Evolutionary conservation across 2,329 filamentous ascomycete species (phyloP), one percentile per base, ranked within the genome.

Genomic region (Claviceps arundinis): DNA sequence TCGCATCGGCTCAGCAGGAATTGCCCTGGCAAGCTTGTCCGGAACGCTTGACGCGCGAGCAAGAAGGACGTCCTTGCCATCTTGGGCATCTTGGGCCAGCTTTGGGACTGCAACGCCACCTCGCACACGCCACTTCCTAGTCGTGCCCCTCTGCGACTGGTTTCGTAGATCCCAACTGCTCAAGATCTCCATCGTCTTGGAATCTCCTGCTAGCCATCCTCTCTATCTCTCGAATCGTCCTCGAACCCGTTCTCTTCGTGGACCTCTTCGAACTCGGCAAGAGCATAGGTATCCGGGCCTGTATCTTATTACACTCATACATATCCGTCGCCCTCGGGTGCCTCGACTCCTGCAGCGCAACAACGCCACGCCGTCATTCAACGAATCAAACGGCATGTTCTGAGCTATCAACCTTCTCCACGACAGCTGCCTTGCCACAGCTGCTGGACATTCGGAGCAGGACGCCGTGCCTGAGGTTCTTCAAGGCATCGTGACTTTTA

Each of bases 311-410:
- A 34, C 30, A 34, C 4, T 34, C 8, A 24, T 24, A 24, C 24
- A 34, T 34, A 34, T 34, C 4, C 9, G 8, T 37, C 40, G 24
- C 7, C n/a, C 14, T 40, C 37, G 14, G 6, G 22, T 47, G 41
- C 34, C 34, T 41, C 30, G 43, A 37, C 11, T 17, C 13, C 48
- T 17, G 47, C 40, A 14, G 17, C 51, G 34, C 37, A 19, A 45
- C 19, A 5, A 40, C 53, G 53, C 47, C 53, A 52, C 53, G 34
- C 43, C 46, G 46, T 50, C 48, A 46, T 30, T 52, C 42, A 38
- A 44, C 53, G 47, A 24, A 13, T 14, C 30, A 34, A 34, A 34
- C 24, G 42, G 50, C 50, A 54, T 54, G 53, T 40, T 17, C 46
- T 50, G 47, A 50, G 30, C 30, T 30, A 41, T 41, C 46, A 34